Evolutionary conservation across 306 rosid genomes (phyloP), one percentile per base, ranked within the genome.

Genomic region (Prosopis cineraria): DNA sequence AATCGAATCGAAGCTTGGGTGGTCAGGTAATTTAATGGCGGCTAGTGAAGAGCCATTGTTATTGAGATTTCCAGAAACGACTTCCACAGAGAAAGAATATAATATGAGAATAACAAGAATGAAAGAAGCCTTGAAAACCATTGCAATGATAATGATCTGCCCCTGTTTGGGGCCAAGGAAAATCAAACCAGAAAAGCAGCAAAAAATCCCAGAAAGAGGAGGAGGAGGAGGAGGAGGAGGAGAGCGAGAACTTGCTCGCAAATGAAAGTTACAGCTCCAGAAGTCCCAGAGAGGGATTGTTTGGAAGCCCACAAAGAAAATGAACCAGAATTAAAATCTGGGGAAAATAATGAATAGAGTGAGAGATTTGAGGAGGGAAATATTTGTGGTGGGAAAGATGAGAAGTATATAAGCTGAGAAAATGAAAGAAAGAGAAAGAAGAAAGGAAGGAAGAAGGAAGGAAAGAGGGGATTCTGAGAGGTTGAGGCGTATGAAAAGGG

Each of bases 11-110:
- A 91, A 89, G 87, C 84, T 82, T 71, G 84, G 72, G 53, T 86
- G 91, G 36, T 78, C 89, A 59, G 91, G 91, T 25, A 90, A 77
- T 64, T 87, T 84, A 77, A 93, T 84, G 56, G 87, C 93, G 45
- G 89, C 82, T 55, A 93, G 79, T 56, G 86, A 64, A 63, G 93
- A 89, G 70, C 74, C 87, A 52, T 88, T 88, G 3, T 77, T 64
- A 22, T 47, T 79, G 81, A 85, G 88, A 45, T 73, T 75, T 75
- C 79, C 64, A 7, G 80, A 78, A 68, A 73, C 19, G 10, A 88
- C 40, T 78, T 31, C 73, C 34, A 75, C 65, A 14, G 73, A 63
- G 73, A 47, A 82, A 13, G 77, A 75, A 11, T 31, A 68, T 39
- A 85, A 10, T 29, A 89, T 47, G 62, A 89, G 30, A 40, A 82